phyloP scores from a whole-genome alignment of 176 grass and related monocot species.

The Musa schizocarpa region DNA sequence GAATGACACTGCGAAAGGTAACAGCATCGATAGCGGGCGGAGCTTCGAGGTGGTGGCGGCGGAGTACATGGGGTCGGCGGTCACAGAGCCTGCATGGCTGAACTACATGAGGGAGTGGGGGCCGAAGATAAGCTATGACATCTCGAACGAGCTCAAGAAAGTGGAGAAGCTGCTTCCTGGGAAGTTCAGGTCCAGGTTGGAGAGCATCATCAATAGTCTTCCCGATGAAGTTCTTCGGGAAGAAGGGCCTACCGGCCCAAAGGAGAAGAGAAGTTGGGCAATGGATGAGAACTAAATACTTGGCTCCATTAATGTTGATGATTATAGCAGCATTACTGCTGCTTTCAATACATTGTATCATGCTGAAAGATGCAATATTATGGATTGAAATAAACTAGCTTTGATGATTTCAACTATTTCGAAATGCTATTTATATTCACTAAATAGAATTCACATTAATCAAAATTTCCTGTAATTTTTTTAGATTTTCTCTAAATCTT shows the following conservation, averaged over 20 bases:
- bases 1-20: slow-evolving; percentile 58
- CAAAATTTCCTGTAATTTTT: no score
- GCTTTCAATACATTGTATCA: no score
- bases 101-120: slow-evolving; percentile 60
- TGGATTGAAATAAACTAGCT: no score
- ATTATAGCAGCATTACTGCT: no score
- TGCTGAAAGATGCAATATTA: no score
- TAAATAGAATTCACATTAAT: neutral
- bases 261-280: slow-evolving; percentile 50
- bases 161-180: slow-evolving; percentile 41
- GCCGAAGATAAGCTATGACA: slow-evolving; percentile 64
- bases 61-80: slow-evolving; percentile 34
- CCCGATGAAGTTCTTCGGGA: slow-evolving; percentile 40
- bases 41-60: slow-evolving; percentile 50
- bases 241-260: slow-evolving; percentile 71
- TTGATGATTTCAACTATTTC: no score
- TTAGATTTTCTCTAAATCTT: no score
- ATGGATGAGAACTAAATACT: slow-evolving; percentile 38
- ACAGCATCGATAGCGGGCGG: slow-evolving; percentile 35
- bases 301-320: no score
- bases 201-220: slow-evolving; percentile 32
- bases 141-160: slow-evolving; percentile 47
- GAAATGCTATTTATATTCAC: no score
- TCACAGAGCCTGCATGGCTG: slow-evolving; percentile 50
- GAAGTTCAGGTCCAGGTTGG: slow-evolving; percentile 23